Evolutionary conservation across 2,329 filamentous ascomycete genomes (phyloP).

Genomic region (Aureobasidium sp.): DNA sequence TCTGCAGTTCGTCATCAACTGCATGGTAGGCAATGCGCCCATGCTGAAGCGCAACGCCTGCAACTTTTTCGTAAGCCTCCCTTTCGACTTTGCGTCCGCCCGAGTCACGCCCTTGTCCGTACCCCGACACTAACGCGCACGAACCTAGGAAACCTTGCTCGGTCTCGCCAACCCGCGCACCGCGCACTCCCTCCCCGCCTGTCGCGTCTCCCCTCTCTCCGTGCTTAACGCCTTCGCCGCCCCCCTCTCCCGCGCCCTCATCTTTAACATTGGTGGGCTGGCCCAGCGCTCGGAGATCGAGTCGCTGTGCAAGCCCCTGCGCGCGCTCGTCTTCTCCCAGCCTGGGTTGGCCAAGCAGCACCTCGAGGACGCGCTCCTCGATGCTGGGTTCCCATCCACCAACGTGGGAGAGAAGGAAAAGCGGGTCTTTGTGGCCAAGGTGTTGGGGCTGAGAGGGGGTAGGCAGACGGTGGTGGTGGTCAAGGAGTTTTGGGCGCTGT

Average conservation of each 20-base stretch:
- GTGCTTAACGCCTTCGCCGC: conserved; percentile 56
- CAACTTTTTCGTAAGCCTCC: conserved; percentile 57
- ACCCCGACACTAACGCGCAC: conserved; percentile 2
- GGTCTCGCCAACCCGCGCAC: conserved; percentile 24
- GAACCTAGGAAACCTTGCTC: conserved; percentile 20
- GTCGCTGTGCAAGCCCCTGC: conserved; percentile 62
- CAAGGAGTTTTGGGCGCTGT: conserved; percentile 66
- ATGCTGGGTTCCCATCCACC: conserved; percentile 45
- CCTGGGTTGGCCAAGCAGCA: conserved; percentile 23
- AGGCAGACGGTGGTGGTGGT: conserved; percentile 60
- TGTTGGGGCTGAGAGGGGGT: conserved; percentile 59
- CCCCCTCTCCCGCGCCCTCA: conserved; percentile 51
- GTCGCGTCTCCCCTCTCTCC: conserved; percentile 21
- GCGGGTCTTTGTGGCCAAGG: conserved; percentile 56
- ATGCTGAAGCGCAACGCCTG: conserved; percentile 68
- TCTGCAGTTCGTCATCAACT: conserved; percentile 64
- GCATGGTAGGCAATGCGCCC: conserved; percentile 64
- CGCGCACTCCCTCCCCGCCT: conserved; percentile 24
- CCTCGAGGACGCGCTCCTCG: conserved; percentile 52
- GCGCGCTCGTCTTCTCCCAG: conserved; percentile 47
- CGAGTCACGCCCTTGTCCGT: not conserved
- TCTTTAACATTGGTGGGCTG: conserved; percentile 61
- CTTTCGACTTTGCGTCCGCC: not conserved
- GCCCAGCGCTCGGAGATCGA: conserved; percentile 67
- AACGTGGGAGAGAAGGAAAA: conserved; percentile 56